Evolutionary conservation across 805 yeast genomes (phyloP), one percentile per base, ranked within the genome.

Genomic region (Candida caryicola): DNA sequence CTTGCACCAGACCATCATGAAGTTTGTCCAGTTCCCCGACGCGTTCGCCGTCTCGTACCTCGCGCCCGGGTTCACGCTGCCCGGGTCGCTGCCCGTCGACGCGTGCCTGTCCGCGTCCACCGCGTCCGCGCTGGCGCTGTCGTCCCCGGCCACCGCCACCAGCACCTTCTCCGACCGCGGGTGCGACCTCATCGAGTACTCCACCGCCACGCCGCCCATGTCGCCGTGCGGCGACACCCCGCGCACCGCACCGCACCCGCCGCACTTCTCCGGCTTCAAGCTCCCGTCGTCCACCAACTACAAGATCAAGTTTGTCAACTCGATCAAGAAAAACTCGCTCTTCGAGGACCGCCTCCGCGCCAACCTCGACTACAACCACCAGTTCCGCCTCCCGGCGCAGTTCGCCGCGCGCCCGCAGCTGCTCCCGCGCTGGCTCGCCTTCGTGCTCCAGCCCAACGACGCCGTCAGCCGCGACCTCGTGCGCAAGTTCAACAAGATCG

Each of bases 201-300:
- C 36, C 7, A 34, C 40, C n/a, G 31, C 29, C 8, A 27, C 40
- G 3, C 38, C 45, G 3, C 35, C 45, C 15, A 19, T 25, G 7
- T 26, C 34, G 2, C 28, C 35, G 3, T 17, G 19, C 3, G 17
- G 21, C 8, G 37, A 36, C 14, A 17, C 8, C 37, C 18, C 37
- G 27, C 15, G 29, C 14, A 13, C 37, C 27, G 7, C 25, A 7
- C 9, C 25, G 7, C 25, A 21, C 10, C 9, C 10, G 7, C 10
- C 10, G 10, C 50, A 43, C 19, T 50, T 71, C 17, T 59, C 72
- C 1, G 73, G 74, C 1, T 70, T 71, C 47, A 57, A 66, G 8
- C 50, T 71, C 18, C 76, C 76, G 3, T 56, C 69, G 4, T 60
- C 66, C 3, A 59, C 69, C 3, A 64, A 67, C 21, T 54, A 62